Base-by-base conservation (phyloP, 306 rosid genomes). In the Psophocarpus tetragonolobus region DNA sequence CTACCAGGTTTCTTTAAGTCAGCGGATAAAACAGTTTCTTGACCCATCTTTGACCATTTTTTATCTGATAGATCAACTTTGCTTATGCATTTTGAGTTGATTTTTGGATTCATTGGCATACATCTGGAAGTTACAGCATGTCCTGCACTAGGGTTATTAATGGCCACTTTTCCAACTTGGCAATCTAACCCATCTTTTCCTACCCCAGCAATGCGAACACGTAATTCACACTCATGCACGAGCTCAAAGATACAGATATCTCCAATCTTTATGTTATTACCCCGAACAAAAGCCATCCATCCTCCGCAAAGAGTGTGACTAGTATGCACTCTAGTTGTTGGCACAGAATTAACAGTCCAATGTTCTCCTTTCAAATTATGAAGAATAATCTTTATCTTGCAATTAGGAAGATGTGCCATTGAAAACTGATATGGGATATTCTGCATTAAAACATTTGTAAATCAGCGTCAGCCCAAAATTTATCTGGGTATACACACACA, bases 281-380 rank as follows among this genome's bases (percentile, higher is more conserved):
- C 86, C 51, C 98, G 97, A 61, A 94, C 96, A 87, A 94, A 94
- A 38, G 96, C 96, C 91, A 91, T 85, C 98, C 97, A 94, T 78
- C 98, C 98, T 60, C 98, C 98, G 71, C 98, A 94, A n/a, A 94
- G 90, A 26, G 94, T 94, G 79, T 94, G 98, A 80, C 94, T 87
- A 24, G 97, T 91, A 84, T 94, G 87, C 80, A 94, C 97, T 87
- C 98, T 88, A 73, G 88, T 91, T 71, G 90, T 76, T 77, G 97
- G 96, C 78, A 94, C 94, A 72, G 98, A 91, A 85, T 94, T 94
- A 74, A 94, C 98, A 1, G 91, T 89, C 98, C 98, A 94, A 63
- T 81, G 78, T 81, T 94, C 97, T 70, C 97, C 98, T 77, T 89
- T 87, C 80, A 88, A 73, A 85, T 94, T 94, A 57, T 85, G 94